Conservation (phyloP, 2,329 filamentous ascomycete genomes). For the Sordariomycetes sp. region DNA sequence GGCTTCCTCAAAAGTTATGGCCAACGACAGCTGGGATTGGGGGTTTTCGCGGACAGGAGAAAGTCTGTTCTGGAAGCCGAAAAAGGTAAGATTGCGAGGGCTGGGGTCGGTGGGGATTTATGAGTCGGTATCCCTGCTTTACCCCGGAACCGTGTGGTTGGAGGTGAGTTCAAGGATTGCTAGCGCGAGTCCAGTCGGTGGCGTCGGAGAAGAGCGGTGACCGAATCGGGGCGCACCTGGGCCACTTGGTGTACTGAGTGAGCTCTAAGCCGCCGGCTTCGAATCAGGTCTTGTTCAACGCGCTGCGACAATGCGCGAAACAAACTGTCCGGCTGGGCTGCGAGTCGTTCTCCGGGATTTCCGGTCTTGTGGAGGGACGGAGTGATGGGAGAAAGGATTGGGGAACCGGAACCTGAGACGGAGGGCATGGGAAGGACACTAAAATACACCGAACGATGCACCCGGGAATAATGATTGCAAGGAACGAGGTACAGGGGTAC, state of each 20-base stretch:
- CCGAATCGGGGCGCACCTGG: neutral
- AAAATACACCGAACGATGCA: neutral
- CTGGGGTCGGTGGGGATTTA: constrained; percentile 1
- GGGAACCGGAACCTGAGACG: neutral
- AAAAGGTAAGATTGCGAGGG: neutral
- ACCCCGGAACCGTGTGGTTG: constrained; percentile 1
- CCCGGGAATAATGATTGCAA: neutral
- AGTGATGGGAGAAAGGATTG: neutral
- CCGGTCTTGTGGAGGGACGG: neutral
- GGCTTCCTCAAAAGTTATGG: neutral
- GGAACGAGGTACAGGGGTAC: neutral
- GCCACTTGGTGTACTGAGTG: neutral
- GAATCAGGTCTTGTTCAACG: neutral
- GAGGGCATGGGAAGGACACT: neutral
- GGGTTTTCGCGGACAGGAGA: neutral
- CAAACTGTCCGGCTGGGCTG: neutral
- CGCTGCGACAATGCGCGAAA: neutral
- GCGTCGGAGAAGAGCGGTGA: neutral
- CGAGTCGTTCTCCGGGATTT: neutral
- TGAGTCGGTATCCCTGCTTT: constrained; percentile 1
- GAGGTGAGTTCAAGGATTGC: neutral
- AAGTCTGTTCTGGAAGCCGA: neutral
- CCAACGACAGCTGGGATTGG: neutral
- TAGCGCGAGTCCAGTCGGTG: neutral
- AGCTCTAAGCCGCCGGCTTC: neutral